These are phyloP conservation scores for Mortierella sp. DNA, from an alignment of 371 early-diverging fungal species.

Conservation along the genomic window DNA sequence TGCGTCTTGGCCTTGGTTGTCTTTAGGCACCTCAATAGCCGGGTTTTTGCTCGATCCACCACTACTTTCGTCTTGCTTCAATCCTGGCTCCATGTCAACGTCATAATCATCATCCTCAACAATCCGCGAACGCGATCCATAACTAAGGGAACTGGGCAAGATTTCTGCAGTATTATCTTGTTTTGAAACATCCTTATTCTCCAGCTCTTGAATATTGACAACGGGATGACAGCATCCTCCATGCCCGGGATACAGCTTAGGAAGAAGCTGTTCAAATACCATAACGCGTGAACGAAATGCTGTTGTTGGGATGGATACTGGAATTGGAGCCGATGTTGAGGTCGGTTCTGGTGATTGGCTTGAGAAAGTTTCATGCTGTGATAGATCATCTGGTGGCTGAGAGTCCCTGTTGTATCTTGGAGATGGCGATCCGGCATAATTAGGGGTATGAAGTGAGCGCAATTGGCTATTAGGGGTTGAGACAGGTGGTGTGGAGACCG, in stretches of 20 bases:
- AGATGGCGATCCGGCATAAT: constrained; percentile 24
- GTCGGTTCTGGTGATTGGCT: not conserved
- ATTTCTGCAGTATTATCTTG: not conserved
- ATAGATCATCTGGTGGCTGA: constrained; percentile 12
- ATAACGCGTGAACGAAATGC: constrained; percentile 77
- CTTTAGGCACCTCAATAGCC: not conserved
- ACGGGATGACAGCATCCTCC: constrained; percentile 58
- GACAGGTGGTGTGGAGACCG: constrained; percentile 24
- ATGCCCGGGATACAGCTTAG: constrained; percentile 63
- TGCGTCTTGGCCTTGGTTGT: not conserved
- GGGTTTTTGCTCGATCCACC: not conserved
- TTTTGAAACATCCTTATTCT: constrained; percentile 19
- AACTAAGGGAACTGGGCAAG: not conserved
- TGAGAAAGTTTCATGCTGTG: constrained; percentile 3
- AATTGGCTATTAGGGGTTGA: constrained; percentile 26
- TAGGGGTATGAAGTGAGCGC: constrained; percentile 30
- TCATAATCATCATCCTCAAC: constrained; percentile 33
- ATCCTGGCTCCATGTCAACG: constrained; percentile 18
- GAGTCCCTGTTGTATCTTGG: constrained; percentile 9
- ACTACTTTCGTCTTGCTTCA: not conserved
- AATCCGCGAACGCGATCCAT: constrained; percentile 2
- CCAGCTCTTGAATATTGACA: constrained; percentile 44
- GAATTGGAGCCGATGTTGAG: constrained; percentile 24
- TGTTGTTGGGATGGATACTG: constrained; percentile 52
- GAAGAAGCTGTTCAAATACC: constrained; percentile 79